Percentiles rank a stretch among this genome's conserved stretches.
phyloP scores from a whole-genome alignment of 148 eudicot species.

The Arbutus unedo region DNA sequence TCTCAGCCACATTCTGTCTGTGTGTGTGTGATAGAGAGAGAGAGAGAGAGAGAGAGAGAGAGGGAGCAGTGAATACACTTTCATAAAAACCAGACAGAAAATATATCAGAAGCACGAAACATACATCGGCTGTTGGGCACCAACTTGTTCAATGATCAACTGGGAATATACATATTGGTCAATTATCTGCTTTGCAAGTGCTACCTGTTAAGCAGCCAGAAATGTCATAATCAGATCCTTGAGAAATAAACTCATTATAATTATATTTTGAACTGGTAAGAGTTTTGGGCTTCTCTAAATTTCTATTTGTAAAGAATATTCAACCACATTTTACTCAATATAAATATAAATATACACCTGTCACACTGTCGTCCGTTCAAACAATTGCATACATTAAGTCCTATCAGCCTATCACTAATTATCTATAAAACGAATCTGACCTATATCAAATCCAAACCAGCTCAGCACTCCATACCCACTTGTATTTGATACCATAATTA shows the following conservation, averaged over 20 bases:
- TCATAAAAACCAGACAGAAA: neutral
- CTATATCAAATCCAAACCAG: neutral
- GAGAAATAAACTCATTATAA: neutral
- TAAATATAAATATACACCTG: neutral
- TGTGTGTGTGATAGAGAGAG: neutral
- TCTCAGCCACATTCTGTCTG: neutral
- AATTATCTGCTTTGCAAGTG: constrained; percentile 84
- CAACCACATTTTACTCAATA: neutral
- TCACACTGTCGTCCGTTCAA: neutral
- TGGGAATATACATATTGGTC: constrained; percentile 86
- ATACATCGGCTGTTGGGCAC: constrained; percentile 41
- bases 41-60: too few species aligned
- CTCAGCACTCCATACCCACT: neutral
- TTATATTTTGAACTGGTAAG: neutral
- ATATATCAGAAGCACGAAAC: constrained; percentile 7
- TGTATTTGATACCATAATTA: neutral
- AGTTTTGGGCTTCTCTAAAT: neutral
- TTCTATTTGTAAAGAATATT: neutral
- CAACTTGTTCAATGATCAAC: constrained; percentile 50
- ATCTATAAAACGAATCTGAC: neutral
- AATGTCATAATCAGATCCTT: constrained; percentile 6
- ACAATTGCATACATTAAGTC: neutral
- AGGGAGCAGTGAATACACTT: neutral
- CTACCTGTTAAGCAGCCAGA: constrained; percentile 48
- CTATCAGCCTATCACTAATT: neutral